phyloP scores from a whole-genome alignment of 805 yeast species.

The Torulaspora maleeae region DNA sequence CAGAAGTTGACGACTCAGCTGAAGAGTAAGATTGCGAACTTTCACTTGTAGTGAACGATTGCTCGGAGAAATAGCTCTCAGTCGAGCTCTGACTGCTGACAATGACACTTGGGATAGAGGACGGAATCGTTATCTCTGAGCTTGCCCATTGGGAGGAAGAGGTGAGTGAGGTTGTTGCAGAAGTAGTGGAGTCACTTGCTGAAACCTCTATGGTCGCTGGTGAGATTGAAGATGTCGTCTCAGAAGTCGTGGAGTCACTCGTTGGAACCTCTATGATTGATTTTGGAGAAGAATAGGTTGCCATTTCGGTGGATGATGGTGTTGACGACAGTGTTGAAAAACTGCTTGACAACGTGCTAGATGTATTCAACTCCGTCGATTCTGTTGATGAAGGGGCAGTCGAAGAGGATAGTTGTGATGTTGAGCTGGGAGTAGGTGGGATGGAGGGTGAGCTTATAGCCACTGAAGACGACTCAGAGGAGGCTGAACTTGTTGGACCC shows the following conservation, averaged over 20 bases:
- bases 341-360: not conserved
- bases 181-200: not conserved
- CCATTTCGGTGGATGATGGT: not conserved
- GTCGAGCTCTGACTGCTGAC: conserved; percentile 7
- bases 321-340: not conserved
- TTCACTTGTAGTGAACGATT: not conserved
- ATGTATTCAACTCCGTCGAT: not conserved
- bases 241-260: not conserved
- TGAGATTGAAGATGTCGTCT: not conserved
- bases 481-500: conserved; percentile 1
- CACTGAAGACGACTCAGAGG: conserved; percentile 6
- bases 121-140: conserved; percentile 8
- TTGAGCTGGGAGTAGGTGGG: not conserved
- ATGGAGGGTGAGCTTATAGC: conserved; percentile 1
- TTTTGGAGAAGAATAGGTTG: not conserved
- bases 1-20: not conserved
- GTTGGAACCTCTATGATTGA: not conserved
- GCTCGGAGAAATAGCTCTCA: conserved; percentile 1
- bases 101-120: conserved; percentile 9
- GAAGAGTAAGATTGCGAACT: not conserved
- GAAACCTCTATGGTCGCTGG: conserved; percentile 4
- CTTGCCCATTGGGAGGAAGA: conserved; percentile 16
- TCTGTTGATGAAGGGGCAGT: not conserved
- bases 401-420: not conserved
- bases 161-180: conserved; percentile 2